Conservation (phyloP, 1,139 yeast genomes). For the Yamadazyma jaroonii region DNA sequence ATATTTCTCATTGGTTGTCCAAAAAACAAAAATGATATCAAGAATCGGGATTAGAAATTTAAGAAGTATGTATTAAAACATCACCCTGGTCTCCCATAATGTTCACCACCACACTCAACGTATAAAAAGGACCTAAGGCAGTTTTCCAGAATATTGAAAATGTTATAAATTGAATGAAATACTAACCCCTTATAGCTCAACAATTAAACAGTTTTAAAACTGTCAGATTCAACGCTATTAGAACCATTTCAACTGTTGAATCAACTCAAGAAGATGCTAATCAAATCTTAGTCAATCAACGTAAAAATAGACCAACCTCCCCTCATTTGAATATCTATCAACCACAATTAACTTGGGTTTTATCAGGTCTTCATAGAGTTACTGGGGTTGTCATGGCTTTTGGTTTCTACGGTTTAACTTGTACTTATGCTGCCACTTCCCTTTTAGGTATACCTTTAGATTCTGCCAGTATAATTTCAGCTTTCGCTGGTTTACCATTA, state of each 20-base stretch:
- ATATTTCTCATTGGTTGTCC: constrained; percentile 11
- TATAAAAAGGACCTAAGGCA: neutral
- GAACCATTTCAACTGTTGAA: constrained; percentile 44
- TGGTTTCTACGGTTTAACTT: constrained; percentile 74
- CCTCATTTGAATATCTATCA: constrained; percentile 89
- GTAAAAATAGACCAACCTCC: constrained; percentile 84
- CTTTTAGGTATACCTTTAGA: constrained; percentile 63
- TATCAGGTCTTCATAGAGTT: constrained; percentile 83
- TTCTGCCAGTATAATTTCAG: constrained; percentile 55
- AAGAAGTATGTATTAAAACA: constrained; percentile 1
- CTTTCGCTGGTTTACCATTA: constrained; percentile 59
- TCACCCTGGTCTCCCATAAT: neutral
- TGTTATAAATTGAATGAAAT: neutral
- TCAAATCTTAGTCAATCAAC: constrained; percentile 72
- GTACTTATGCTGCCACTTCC: constrained; percentile 71
- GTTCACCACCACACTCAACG: neutral
- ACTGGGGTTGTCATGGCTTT: constrained; percentile 83
- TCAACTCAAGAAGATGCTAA: constrained; percentile 66
- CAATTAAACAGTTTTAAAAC: neutral
- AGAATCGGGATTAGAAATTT: constrained; percentile 4
- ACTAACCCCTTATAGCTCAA: neutral
- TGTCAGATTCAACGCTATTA: constrained; percentile 2
- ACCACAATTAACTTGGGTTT: constrained; percentile 81
- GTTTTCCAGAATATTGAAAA: neutral
- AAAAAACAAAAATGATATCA: constrained; percentile 2